Conservation (phyloP, 2,329 filamentous ascomycete genomes). For the Penicillium sp. region DNA sequence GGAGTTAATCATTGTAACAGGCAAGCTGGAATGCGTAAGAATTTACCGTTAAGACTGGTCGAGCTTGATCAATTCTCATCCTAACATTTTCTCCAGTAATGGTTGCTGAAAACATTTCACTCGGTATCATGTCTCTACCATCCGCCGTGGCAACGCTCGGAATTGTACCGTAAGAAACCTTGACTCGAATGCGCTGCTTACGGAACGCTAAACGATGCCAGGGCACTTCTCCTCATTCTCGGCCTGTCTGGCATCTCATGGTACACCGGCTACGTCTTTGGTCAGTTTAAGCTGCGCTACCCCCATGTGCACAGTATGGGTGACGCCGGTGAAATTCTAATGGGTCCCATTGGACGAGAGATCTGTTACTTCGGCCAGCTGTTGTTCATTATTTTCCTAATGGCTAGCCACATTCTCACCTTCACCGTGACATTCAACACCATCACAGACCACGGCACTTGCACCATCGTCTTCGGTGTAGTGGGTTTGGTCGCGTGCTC, state of each 20-base stretch:
- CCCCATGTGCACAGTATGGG: slow-evolving; percentile 64
- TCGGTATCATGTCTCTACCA: slow-evolving; percentile 57
- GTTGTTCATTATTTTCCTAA: slow-evolving; percentile 65
- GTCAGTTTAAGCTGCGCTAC: slow-evolving; percentile 55
- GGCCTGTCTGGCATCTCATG: slow-evolving; percentile 54
- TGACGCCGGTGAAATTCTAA: slow-evolving; percentile 63
- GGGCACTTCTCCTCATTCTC: slow-evolving; percentile 51
- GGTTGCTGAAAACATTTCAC: slow-evolving; percentile 58
- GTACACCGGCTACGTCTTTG: slow-evolving; percentile 60
- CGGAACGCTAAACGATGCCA: slow-evolving; percentile 5
- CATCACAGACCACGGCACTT: slow-evolving; percentile 59
- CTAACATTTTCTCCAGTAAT: slow-evolving; percentile 40
- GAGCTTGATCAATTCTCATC: not conserved
- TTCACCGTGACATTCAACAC: slow-evolving; percentile 67
- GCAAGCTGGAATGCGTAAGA: slow-evolving; percentile 42
- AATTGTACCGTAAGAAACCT: slow-evolving; percentile 46
- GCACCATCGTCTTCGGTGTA: slow-evolving; percentile 61
- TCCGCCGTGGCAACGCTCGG: slow-evolving; percentile 54
- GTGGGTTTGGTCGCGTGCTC: slow-evolving; percentile 59
- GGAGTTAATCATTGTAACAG: slow-evolving; percentile 22
- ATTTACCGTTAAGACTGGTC: not conserved
- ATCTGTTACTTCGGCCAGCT: slow-evolving; percentile 61
- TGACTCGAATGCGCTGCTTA: not conserved
- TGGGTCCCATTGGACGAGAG: slow-evolving; percentile 60
- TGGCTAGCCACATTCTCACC: slow-evolving; percentile 67